Evolutionary conservation across 2,329 filamentous ascomycete species (phyloP), one percentile per base, ranked within the genome.

Genomic region (Colletotrichum trifolii): DNA sequence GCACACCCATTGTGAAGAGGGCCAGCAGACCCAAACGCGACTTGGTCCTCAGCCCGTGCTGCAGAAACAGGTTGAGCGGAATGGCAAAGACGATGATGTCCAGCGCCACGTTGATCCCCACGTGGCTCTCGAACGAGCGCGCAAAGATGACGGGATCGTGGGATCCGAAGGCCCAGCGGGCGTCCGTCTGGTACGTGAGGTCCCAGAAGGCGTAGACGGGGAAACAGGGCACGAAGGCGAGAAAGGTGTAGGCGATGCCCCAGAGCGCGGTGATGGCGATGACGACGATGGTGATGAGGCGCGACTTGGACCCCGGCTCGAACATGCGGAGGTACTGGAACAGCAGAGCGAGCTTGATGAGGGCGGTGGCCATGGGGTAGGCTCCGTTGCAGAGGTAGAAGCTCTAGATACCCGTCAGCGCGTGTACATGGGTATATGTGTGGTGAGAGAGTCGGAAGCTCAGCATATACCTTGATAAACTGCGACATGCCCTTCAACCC

Each of bases 171-270:
- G 71, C 76, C 54, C 73, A 78, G 12, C 64, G 59, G 7, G 54
- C 11, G 2, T 63, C 15, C 2, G 43, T 55, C 3, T 15, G 17
- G 5, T 35, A 13, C 6, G 45, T 42, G 60, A 72, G 70, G 43
- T 74, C 42, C 74, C 75, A 76, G 64, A 76, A 78, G 2, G 70
- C 71, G 6, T 66, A 67, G 1, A 78, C 66, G 2, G 74, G 74
- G 25, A 73, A 67, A 55, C 75, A 78, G 1, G 76, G 76, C 0
- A 76, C 56, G 71, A 72, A 76, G n/a, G 74, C 72, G 15, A 77
- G 56, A 25, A 75, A 68, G 7, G 70, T 71, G 49, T 74, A 77
- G 2, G 69, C 68, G 34, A 72, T 10, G 0, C 75, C 75, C 75
- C 75, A 77, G 1, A 73, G 66, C 1, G 70, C 71, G 2, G 73